Evolutionary conservation across 177 flowering plant genomes (phyloP).

Genomic region (Vitis hybrid): DNA sequence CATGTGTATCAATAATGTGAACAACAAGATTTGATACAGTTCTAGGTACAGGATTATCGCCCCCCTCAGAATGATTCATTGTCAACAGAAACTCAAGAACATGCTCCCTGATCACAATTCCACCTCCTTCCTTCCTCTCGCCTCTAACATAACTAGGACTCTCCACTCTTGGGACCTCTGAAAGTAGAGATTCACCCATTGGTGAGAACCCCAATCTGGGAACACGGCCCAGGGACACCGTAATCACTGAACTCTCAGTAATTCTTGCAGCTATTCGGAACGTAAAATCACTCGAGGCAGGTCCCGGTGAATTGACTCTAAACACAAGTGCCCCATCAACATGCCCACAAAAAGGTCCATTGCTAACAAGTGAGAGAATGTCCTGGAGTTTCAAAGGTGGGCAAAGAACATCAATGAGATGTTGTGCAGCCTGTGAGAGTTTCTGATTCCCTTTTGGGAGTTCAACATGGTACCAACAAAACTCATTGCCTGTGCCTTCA

Average conservation of each 20-base stretch:
- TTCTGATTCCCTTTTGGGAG: slow-evolving; percentile 82
- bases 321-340: slow-evolving; percentile 96
- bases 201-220: slow-evolving; percentile 93
- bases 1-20: slow-evolving; percentile 86
- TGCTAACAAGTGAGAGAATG: slow-evolving; percentile 87
- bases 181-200: slow-evolving; percentile 68
- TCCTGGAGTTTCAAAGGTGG: slow-evolving; percentile 98
- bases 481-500: slow-evolving; percentile 76
- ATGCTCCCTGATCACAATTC: slow-evolving; percentile 76
- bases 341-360: slow-evolving; percentile 95
- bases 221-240: slow-evolving; percentile 92
- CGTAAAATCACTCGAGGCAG: slow-evolving; percentile 75
- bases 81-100: slow-evolving; percentile 87
- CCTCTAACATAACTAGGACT: slow-evolving; percentile 39
- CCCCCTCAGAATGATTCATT: slow-evolving; percentile 97
- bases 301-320: slow-evolving; percentile 93
- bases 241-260: slow-evolving; percentile 84
- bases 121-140: slow-evolving; percentile 43
- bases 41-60: slow-evolving; percentile 93
- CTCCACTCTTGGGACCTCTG: slow-evolving; percentile 88
- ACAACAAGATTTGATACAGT: slow-evolving; percentile 80
- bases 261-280: slow-evolving; percentile 85
- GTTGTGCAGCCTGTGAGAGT: slow-evolving; percentile 75
- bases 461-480: slow-evolving; percentile 98
- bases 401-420: slow-evolving; percentile 85